Conservation (phyloP, 257 asterid genomes). For the Primulina tabacum region DNA sequence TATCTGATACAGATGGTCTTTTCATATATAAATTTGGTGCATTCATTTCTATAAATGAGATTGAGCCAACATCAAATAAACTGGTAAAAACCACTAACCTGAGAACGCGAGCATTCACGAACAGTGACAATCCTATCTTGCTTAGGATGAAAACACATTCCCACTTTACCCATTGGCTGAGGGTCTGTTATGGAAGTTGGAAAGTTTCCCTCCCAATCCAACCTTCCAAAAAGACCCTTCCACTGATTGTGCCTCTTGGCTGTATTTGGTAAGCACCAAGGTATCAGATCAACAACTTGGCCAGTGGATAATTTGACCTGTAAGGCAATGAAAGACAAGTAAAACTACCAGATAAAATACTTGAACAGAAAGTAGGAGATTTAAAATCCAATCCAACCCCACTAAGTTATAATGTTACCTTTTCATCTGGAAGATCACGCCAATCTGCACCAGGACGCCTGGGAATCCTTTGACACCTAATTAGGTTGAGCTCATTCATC, state of each 20-base stretch:
- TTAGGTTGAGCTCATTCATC: constrained; percentile 79
- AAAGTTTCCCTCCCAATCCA: constrained; percentile 96
- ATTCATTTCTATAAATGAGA: constrained; percentile 27
- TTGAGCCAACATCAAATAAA: not conserved
- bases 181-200: constrained; percentile 92
- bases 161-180: constrained; percentile 97
- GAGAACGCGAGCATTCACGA: constrained; percentile 98
- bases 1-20: constrained; percentile 7
- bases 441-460: constrained; percentile 86
- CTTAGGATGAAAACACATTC: constrained; percentile 95
- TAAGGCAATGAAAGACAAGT: constrained; percentile 19
- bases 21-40: not conserved
- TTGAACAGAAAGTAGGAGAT: constrained; percentile 10
- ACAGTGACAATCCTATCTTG: constrained; percentile 96
- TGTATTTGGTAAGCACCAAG: constrained; percentile 96
- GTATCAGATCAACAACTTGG: constrained; percentile 83
- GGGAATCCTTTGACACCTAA: constrained; percentile 85
- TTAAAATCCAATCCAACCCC: not conserved
- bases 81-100: constrained; percentile 43
- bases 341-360: not conserved
- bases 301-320: constrained; percentile 83
- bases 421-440: constrained; percentile 94
- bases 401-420: constrained; percentile 43
- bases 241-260: constrained; percentile 99
- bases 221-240: constrained; percentile 93